These are phyloP conservation scores for Plenodomus biglobosus DNA, from an alignment of 2,329 filamentous ascomycete species.

Conservation along the genomic window DNA sequence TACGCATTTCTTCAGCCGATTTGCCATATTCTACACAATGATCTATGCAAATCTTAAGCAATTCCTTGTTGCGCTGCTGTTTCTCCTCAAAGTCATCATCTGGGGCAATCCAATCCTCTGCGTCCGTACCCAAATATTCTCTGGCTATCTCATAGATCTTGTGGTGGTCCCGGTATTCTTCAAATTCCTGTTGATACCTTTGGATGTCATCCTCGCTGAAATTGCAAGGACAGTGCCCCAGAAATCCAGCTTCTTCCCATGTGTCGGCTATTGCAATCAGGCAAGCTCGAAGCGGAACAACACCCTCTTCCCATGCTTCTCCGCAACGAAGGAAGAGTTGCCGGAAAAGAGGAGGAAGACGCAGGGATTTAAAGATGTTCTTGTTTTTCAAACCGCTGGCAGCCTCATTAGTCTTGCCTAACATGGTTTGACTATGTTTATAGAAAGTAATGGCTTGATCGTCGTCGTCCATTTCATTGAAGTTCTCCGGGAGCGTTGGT, in stretches of 20 bases:
- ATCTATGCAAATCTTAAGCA: constrained; percentile 16
- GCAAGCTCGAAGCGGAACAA: constrained; percentile 36
- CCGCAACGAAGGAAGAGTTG: constrained; percentile 37
- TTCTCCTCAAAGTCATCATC: constrained; percentile 27
- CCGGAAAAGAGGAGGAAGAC: constrained; percentile 29
- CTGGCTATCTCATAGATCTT: constrained; percentile 28
- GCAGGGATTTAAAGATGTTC: constrained; percentile 21
- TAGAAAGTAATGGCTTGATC: constrained; percentile 7
- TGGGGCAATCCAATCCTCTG: constrained; percentile 41
- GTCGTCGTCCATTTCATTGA: constrained; percentile 6
- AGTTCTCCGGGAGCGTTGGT: constrained; percentile 6
- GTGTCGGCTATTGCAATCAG: constrained; percentile 35
- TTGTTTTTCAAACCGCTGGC: constrained; percentile 21
- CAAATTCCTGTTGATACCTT: constrained; percentile 15
- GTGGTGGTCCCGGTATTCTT: constrained; percentile 29
- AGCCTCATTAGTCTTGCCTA: constrained; percentile 37
- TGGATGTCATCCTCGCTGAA: constrained; percentile 30
- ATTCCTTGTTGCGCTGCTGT: constrained; percentile 26
- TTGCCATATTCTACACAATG: constrained; percentile 14
- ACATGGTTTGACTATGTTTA: constrained; percentile 8
- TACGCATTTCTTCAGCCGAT: constrained; percentile 13
- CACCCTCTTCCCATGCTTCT: constrained; percentile 31
- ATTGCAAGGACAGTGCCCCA: constrained; percentile 24
- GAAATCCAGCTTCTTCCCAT: constrained; percentile 31
- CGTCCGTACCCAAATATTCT: constrained; percentile 38